Evolutionary conservation across 1,284 basidiomycete genomes (phyloP).

Genomic region (Ganoderma resinaceum): DNA sequence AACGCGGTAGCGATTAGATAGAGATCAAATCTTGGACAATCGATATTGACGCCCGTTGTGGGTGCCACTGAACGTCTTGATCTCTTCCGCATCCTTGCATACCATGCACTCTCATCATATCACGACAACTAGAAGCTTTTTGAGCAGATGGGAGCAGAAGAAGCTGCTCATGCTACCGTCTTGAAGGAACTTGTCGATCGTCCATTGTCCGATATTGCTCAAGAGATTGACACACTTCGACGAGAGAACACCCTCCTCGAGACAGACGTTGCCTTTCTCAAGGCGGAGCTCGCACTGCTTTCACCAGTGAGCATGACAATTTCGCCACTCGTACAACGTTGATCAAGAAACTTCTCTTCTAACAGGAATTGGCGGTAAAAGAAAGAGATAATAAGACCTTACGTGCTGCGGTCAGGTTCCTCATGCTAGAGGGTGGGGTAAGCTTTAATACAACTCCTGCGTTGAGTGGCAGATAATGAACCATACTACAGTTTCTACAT

Average conservation of each 20-base stretch:
- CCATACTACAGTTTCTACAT: conserved; percentile 12
- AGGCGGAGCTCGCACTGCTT: conserved; percentile 1
- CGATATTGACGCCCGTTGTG: not conserved
- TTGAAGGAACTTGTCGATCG: conserved; percentile 17
- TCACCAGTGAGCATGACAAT: conserved; percentile 4
- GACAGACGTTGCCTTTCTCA: not conserved
- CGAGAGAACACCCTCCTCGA: conserved; percentile 10
- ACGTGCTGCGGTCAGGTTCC: conserved; percentile 15
- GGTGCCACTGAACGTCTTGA: not conserved
- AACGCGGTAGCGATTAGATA: not conserved
- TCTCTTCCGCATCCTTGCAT: not conserved
- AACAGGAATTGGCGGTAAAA: not conserved
- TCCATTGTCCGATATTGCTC: conserved; percentile 20
- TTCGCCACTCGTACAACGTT: not conserved
- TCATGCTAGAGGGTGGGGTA: conserved; percentile 20
- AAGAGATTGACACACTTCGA: conserved; percentile 15
- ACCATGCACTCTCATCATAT: not conserved
- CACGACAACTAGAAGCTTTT: not conserved
- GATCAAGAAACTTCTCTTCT: too few relatives aligned
- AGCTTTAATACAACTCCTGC: not conserved
- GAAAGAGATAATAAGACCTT: not conserved
- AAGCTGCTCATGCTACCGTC: not conserved
- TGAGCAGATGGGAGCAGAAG: not conserved
- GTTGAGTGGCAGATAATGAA: not conserved
- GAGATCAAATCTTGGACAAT: not conserved